Evolutionary conservation across 352 stramenopile species (phyloP), one percentile per base, ranked within the genome.

Genomic region (Phytophthora macrochlamydospora): DNA sequence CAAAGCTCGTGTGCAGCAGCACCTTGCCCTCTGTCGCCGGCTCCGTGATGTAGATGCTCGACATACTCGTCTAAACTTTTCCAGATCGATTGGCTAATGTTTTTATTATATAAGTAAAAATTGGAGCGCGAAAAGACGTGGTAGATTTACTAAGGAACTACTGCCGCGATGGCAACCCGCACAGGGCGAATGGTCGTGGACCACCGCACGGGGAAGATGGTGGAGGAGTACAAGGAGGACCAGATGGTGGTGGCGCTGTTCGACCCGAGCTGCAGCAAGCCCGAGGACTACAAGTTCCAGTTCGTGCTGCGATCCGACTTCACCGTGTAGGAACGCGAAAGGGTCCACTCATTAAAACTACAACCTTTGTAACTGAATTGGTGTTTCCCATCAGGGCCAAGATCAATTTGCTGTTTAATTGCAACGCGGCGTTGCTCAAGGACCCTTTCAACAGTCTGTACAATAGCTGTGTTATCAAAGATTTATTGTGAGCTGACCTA

Each of bases 1-100:
- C 98, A 62, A 98, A 96, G 43, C 92, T 97, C 53, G 97, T 99
- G 67, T 98, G 89, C 40, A 99, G 79, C 29, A 99, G 77, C 52
- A 99, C 94, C 66, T 98, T 98, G 18, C 97, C 97, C 60, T 97
- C 83, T 37, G 97, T 99, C 46, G 88, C 79, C 24, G 97, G 97
- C 85, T 99, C 97, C 2, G 94, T 98, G 51, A 97, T 93, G 77
- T 99, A 99, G 43, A 99, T 97, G 71, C 95, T 97, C 35, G 92
- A 98, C 97, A 99, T 99, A 60, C 2, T 7, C 13, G 13, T 28
- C 53, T 45, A 40, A 11, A 11, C 6, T 40, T 40, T 11, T 40
- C 9, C 9, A 11, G 18, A 24, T 24, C 18, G 62, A 2, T 7
- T 13, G 13, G 35, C 53, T 45, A 40, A 11, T 40, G 1, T 40